A percentile compares a stretch with the other conserved stretches of the same genome.
These are phyloP conservation scores for Rhizopus arrhizus DNA, from an alignment of 371 early-diverging fungal species.

Conservation along the genomic window DNA sequence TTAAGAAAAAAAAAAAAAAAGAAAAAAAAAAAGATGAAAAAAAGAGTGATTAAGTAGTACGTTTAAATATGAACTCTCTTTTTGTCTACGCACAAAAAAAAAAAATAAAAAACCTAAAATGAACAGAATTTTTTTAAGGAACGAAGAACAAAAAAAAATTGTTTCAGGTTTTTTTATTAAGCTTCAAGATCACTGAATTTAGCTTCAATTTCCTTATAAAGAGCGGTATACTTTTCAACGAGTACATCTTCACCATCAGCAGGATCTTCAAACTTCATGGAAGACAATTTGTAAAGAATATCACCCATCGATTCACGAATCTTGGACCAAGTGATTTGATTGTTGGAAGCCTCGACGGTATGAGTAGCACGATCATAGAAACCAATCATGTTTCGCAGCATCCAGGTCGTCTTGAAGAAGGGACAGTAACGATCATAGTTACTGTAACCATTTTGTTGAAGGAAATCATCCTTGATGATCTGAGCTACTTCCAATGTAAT, in stretches of 20 bases:
- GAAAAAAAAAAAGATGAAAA: constrained; percentile 3
- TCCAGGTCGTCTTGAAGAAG: constrained; percentile 98
- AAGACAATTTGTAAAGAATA: constrained; percentile 93
- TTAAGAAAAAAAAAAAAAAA: not conserved
- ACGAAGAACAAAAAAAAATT: constrained; percentile 13
- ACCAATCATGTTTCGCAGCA: constrained; percentile 97
- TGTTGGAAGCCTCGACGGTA: constrained; percentile 88
- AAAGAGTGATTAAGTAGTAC: not conserved
- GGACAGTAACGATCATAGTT: constrained; percentile 99
- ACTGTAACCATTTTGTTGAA: constrained; percentile 99
- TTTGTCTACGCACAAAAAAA: not conserved
- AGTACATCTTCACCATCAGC: constrained; percentile 91
- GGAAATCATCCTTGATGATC: constrained; percentile 99
- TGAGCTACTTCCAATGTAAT: constrained; percentile 98
- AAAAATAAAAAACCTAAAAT: not conserved
- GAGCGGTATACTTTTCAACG: constrained; percentile 80
- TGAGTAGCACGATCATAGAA: constrained; percentile 96
- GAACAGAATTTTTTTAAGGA: not conserved
- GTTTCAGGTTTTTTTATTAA: constrained; percentile 16
- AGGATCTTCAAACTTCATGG: constrained; percentile 99
- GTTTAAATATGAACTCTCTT: constrained; percentile 4
- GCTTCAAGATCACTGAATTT: constrained; percentile 74
- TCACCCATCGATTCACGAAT: constrained; percentile 95
- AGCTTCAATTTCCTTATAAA: constrained; percentile 96
- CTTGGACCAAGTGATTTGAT: constrained; percentile 93